Evolutionary conservation across 2,329 filamentous ascomycete species (phyloP).

Genomic region (Leptographium galeiforme): DNA sequence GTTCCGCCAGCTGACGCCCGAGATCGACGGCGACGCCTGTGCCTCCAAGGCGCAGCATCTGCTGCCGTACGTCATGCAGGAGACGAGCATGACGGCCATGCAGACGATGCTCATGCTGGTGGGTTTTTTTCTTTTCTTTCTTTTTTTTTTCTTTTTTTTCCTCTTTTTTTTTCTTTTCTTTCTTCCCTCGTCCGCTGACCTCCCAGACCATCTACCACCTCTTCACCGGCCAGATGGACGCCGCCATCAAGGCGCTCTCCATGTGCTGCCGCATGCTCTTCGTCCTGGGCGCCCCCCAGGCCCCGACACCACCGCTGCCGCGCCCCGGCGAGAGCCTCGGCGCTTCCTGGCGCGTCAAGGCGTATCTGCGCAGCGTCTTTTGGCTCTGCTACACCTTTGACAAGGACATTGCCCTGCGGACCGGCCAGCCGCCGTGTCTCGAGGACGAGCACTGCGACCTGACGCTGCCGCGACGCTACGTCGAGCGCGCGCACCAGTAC

Average conservation of each 20-base stretch:
- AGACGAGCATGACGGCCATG: slow-evolving; percentile 27
- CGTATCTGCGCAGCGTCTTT: slow-evolving; percentile 30
- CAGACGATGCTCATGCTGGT: slow-evolving; percentile 36
- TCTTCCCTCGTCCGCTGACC: too few species aligned
- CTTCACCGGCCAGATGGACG: slow-evolving; percentile 31
- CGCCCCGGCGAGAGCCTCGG: too few species aligned
- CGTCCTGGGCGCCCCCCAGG: slow-evolving; percentile 25
- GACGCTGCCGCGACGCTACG: slow-evolving; percentile 23
- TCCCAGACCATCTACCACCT: slow-evolving; percentile 9
- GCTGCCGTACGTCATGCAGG: slow-evolving; percentile 27
- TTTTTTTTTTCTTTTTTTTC: too few species aligned
- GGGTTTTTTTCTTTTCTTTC: too few species aligned
- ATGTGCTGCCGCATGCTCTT: slow-evolving; percentile 33
- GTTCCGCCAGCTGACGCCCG: background rate
- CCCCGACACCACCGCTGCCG: background rate
- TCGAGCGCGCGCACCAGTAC: background rate
- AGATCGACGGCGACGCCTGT: slow-evolving; percentile 26
- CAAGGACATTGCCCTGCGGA: slow-evolving; percentile 41
- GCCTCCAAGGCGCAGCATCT: slow-evolving; percentile 27
- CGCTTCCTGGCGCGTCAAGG: slow-evolving; percentile 14
- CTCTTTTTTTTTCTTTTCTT: too few species aligned
- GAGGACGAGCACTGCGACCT: slow-evolving; percentile 39
- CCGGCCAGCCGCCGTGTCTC: slow-evolving; percentile 36
- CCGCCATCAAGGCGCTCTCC: slow-evolving; percentile 28
- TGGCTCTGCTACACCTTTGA: slow-evolving; percentile 42